These are phyloP conservation scores for Erodium texanum DNA, from an alignment of 441 rosid genomes.

Conservation along the genomic window DNA sequence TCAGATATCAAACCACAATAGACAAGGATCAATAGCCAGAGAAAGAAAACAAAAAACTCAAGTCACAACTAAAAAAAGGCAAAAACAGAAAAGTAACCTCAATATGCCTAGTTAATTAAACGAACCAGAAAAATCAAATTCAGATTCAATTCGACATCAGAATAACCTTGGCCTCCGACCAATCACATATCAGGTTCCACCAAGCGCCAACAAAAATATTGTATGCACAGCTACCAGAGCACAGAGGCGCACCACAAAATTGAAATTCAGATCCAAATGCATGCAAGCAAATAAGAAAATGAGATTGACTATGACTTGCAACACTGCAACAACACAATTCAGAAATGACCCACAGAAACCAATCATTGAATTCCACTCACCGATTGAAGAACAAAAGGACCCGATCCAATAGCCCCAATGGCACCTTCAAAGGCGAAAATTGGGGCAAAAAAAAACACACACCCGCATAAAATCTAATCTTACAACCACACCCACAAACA, in stretches of 20 bases:
- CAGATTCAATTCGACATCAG: background rate
- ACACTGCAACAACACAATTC: too few species aligned
- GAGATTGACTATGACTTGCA: background rate
- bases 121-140: background rate
- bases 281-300: background rate
- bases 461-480: background rate
- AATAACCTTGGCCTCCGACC: background rate
- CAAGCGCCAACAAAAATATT: too few species aligned
- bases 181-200: background rate
- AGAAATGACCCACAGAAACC: background rate
- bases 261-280: background rate
- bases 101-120: background rate
- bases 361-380: background rate
- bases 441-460: background rate
- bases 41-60: background rate
- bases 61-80: background rate
- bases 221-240: too few species aligned
- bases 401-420: slow-evolving; percentile 4
- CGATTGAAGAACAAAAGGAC: background rate
- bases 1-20: background rate
- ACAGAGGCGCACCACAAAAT: background rate
- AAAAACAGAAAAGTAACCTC: background rate
- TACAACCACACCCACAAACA: background rate
- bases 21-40: background rate
- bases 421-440: slow-evolving; percentile 1